Evolutionary conservation across 1,284 basidiomycete species (phyloP), one percentile per base, ranked within the genome.

Genomic region (Moesziomyces aphidis): DNA sequence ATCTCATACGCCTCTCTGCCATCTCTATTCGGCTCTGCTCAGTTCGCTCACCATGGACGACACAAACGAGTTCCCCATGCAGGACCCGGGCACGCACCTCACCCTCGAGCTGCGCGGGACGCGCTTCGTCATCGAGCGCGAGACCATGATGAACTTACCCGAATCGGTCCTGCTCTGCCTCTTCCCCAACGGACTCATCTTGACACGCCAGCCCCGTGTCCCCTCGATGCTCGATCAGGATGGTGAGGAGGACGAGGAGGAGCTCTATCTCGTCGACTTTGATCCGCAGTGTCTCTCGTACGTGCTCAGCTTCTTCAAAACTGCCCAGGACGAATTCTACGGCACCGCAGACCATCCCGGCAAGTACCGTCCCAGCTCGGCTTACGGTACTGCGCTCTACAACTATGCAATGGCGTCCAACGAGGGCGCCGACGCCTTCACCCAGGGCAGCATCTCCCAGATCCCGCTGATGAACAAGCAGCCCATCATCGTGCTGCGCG

Each of bases 71-170:
- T 61, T 61, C 15, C 55, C 49, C 50, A 56, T 36, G 50, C 75
- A 58, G 50, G 64, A 58, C 49, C 64, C 55, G 57, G 55, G 58
- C 71, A 91, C 92, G 15, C 89, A 93, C 70, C 89, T 99, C 76
- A 90, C 93, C 61, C 91, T 99, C 78, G 96, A 98, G 86, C 88
- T 99, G 53, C 91, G 96, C 73, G 95, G 95, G 65, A 89, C 88
- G 76, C 91, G 94, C 77, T 97, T 98, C 87, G 91, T 93, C 62
- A 94, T 99, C 61, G 97, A 99, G 87, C 89, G 97, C 78, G 96
- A 98, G 86, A 95, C 93, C 34, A 92, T 99, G 85, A 97, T 99
- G 95, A 95, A 96, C 85, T 88, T 99, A 34, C 96, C 96, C 9
- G 96, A 99, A 89, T 95, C 93, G 26, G 94, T 99, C 50, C 87